Conservation (phyloP, 139 green algal genomes). For the Coelastrella sp. region DNA sequence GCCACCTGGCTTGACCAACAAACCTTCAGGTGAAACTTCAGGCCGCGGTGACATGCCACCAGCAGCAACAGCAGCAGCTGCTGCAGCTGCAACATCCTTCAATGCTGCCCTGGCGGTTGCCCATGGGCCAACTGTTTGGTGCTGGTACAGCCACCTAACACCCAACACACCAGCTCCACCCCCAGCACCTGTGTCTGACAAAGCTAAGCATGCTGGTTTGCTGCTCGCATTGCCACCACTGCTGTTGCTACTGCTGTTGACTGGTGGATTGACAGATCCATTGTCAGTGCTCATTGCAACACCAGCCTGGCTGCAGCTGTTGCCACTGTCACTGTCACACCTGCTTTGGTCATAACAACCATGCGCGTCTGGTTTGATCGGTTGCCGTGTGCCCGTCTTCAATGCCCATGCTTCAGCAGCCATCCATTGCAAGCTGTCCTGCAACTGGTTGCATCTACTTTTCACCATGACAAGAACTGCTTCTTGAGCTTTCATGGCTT, state of each 20-base stretch:
- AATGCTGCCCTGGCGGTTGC: background rate
- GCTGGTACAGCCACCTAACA: slow-evolving; percentile 30
- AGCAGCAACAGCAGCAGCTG: background rate
- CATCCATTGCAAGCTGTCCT: slow-evolving; percentile 2
- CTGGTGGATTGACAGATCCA: background rate
- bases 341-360: background rate
- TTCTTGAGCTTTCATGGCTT: background rate
- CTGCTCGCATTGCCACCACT: background rate
- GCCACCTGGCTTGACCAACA: background rate
- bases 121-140: slow-evolving; percentile 11
- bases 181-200: slow-evolving; percentile 29
- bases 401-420: slow-evolving; percentile 24
- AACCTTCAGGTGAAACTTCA: background rate
- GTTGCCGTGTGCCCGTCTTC: background rate
- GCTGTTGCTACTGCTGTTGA: background rate
- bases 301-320: background rate
- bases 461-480: background rate
- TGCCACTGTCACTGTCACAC: background rate
- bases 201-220: background rate
- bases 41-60: background rate
- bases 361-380: background rate
- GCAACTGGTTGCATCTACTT: background rate
- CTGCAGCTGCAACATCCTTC: background rate
- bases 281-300: no score
- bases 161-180: slow-evolving; percentile 10